phyloP scores from a whole-genome alignment of 2,329 filamentous ascomycete species.

The Aphanocladium album region DNA sequence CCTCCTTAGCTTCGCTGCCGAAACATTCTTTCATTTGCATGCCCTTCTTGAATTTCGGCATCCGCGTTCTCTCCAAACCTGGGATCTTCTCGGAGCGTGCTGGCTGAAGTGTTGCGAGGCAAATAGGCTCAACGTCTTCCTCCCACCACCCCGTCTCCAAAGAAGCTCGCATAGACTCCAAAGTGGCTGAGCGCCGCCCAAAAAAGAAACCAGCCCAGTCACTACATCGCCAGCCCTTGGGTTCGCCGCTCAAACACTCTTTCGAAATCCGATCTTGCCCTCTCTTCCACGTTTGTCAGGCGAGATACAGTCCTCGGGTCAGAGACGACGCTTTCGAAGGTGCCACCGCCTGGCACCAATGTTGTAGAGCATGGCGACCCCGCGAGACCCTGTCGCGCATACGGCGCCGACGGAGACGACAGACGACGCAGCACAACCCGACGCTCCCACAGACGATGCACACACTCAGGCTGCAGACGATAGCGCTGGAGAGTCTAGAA shows the following conservation, averaged over 20 bases:
- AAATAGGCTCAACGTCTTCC: neutral
- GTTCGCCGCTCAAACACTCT: neutral
- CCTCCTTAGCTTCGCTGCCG: neutral
- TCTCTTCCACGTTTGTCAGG: neutral
- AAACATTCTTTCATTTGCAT: neutral
- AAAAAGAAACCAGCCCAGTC: neutral
- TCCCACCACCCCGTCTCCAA: neutral
- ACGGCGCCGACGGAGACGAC: neutral
- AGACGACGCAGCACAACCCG: neutral
- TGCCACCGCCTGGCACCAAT: neutral
- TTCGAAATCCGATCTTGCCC: neutral
- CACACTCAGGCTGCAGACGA: neutral
- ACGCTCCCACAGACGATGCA: neutral
- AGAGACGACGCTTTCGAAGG: neutral
- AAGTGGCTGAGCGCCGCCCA: neutral
- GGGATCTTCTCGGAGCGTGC: neutral
- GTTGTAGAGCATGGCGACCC: conserved; percentile 9
- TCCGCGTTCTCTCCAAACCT: neutral
- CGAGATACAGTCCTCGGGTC: neutral
- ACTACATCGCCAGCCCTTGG: neutral
- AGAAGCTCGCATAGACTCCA: neutral
- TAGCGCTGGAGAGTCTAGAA: conserved; percentile 17
- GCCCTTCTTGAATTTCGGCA: neutral
- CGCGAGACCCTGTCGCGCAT: conserved; percentile 9
- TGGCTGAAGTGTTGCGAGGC: neutral